Evolutionary conservation across 2,329 filamentous ascomycete genomes (phyloP), one percentile per base, ranked within the genome.

Genomic region (Chalara sp.): DNA sequence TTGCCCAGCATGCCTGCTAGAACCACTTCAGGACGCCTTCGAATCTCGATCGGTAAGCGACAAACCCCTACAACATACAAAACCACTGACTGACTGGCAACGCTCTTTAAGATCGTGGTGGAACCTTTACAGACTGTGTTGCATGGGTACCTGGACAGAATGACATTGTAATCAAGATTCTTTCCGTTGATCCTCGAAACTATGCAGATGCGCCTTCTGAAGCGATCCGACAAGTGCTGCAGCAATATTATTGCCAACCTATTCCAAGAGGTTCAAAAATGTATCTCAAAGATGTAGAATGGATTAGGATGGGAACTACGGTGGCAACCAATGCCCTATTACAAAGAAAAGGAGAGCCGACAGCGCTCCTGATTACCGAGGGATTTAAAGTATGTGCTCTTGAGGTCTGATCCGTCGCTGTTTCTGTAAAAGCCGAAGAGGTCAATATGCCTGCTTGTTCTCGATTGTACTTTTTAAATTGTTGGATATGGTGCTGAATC

Each of bases 241-340:
- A 78, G 46, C 74, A 69, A 35, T 82, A 84, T 65, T 78, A 74
- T 1, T 75, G 76, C 50, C 72, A 73, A 50, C 74, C 81, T 29
- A 48, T 48, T n/a, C 51, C 51, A 6, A 35, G 44, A 39, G 51
- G 45, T 29, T 35, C 42, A n/a, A 35, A 44, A 21, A 40, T 53
- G n/a, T 42, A 49, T 31, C 8, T 46, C 29, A 13, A n/a, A 10
- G 21, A 32, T 40, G 37, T 53, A 21, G 82, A 82, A 5, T 81
- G 81, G 10, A 45, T 87, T 61, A 77, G 85, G 6, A 87, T 89
- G 78, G 85, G 86, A n/a, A 89, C 85, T 1, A 89, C 85, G 0
- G 83, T 89, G 5, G 85, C 85, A 1, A 89, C 85, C 0, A 89
- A 88, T 67, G 84, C 86, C 0, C 67, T 89, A 21, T 68, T 89